Percentiles rank a stretch among this genome's conserved stretches.
These are phyloP conservation scores for Penicillium nordicum DNA, from an alignment of 2,329 filamentous ascomycete genomes.

Conservation along the genomic window DNA sequence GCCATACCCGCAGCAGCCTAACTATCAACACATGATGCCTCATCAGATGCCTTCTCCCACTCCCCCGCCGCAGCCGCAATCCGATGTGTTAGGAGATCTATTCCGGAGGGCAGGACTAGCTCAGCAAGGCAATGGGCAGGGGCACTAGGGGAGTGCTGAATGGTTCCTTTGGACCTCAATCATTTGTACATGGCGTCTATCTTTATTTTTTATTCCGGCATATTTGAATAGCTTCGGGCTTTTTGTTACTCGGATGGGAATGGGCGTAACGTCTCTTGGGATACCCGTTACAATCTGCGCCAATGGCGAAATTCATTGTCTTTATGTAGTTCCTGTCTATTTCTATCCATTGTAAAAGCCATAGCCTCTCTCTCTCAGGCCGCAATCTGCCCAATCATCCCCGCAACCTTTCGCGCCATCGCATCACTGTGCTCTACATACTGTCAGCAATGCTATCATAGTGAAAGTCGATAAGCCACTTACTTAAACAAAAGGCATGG, in stretches of 20 bases:
- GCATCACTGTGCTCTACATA: conserved; percentile 40
- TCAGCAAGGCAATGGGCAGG: conserved; percentile 23
- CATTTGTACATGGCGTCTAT: conserved; percentile 10
- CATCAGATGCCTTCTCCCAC: conserved; percentile 7
- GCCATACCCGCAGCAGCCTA: conserved; percentile 8
- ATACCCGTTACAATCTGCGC: conserved; percentile 22
- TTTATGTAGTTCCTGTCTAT: neutral
- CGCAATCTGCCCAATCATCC: conserved; percentile 47
- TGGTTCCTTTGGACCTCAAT: neutral
- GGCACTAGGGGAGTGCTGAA: conserved; percentile 5
- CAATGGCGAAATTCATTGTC: conserved; percentile 9
- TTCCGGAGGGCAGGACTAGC: conserved; percentile 44
- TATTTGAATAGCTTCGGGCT: neutral
- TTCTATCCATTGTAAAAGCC: neutral
- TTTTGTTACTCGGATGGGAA: neutral
- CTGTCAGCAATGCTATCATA: conserved; percentile 4
- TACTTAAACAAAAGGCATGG: conserved; percentile 59
- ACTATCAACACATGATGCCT: conserved; percentile 9
- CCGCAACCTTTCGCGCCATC: conserved; percentile 51
- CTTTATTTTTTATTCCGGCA: conserved; percentile 6
- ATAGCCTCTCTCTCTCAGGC: neutral
- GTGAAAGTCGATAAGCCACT: conserved; percentile 18
- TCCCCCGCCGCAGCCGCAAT: conserved; percentile 21
- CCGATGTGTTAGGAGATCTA: conserved; percentile 41
- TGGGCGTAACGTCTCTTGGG: conserved; percentile 16